These are phyloP conservation scores for Xylaria acuta DNA, from an alignment of 495 filamentous ascomycete genomes.

Conservation along the genomic window DNA sequence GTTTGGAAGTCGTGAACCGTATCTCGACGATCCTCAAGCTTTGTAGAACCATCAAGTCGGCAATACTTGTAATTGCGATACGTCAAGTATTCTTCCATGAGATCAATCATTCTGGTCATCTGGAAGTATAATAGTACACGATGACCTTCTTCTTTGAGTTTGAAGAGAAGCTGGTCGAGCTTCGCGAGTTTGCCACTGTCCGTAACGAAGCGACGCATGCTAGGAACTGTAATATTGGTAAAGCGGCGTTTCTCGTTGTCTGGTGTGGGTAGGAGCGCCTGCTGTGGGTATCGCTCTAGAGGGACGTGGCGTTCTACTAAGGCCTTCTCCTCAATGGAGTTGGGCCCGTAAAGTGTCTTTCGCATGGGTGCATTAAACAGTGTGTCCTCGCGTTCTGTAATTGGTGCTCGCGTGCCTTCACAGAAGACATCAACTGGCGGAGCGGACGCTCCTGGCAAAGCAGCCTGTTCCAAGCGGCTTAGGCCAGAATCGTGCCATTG, in stretches of 20 bases:
- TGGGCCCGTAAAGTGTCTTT: constrained; percentile 73
- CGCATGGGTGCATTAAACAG: constrained; percentile 82
- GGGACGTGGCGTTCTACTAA: constrained; percentile 74
- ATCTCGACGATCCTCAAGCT: constrained; percentile 94
- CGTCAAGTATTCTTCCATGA: constrained; percentile 98
- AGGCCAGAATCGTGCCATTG: constrained; percentile 74
- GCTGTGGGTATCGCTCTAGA: constrained; percentile 64
- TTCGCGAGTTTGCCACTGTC: constrained; percentile 96
- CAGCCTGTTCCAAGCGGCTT: constrained; percentile 77
- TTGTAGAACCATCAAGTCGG: constrained; percentile 95
- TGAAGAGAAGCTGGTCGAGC: constrained; percentile 82
- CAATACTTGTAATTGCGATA: constrained; percentile 99
- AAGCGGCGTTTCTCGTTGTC: constrained; percentile 80
- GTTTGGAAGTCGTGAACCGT: constrained; percentile 97
- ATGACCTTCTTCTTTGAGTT: constrained; percentile 90
- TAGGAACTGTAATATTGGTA: constrained; percentile 90
- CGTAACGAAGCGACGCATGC: constrained; percentile 98
- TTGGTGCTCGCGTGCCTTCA: constrained; percentile 66
- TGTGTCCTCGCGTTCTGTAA: constrained; percentile 71
- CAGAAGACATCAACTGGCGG: constrained; percentile 84
- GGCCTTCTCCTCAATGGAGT: constrained; percentile 69
- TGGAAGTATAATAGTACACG: constrained; percentile 99
- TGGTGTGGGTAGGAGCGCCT: constrained; percentile 74
- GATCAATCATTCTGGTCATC: constrained; percentile 99
- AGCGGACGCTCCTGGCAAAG: constrained; percentile 75